Base-by-base conservation (phyloP, 2,329 filamentous ascomycete species). In the Westerdykella aurantiaca region DNA sequence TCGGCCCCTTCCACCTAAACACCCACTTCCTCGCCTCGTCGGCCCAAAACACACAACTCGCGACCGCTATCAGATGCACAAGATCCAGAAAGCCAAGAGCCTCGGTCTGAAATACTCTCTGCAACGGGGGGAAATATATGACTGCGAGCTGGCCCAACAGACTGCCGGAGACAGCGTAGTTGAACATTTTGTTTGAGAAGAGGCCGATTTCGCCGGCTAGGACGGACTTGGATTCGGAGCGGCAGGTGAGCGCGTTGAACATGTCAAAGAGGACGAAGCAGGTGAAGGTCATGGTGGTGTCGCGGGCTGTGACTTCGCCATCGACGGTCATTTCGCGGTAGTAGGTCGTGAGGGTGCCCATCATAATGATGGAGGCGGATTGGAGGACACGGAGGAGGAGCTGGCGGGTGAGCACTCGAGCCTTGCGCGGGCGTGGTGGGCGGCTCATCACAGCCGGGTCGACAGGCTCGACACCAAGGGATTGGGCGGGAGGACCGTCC, bases 261-360 rank as follows among this genome's bases (percentile, higher is more conserved):
- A 98, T 98, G 74, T 98, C 93, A 69, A 97, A 98, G 42, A 98
- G 80, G 37, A 98, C 93, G 63, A 98, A 98, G 70, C 90, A 95
- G 5, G 93, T 98, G 65, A 98, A 98, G 0, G 93, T 97, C 86
- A 98, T 96, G 51, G 93, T 98, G 1, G 93, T 98, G 70, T 98
- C 93, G 56, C 94, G 88, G 39, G 88, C 87, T 1, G 85, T 94
- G 46, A 97, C 86, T 46, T 83, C 74, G 43, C 88, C 83, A 62
- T 94, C 88, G 18, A 81, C 77, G 39, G 83, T 74, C 87, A 98
- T 96, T 72, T 97, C 91, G 61, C 83, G 85, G 53, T 87, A 82
- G 71, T 98, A 98, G 43, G 95, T 86, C 34, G 85, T 76, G 69
- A 98, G 84, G 0, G 93, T 98, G 55, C 93, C 93, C 17, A 86